Evolutionary conservation across 1,284 basidiomycete genomes (phyloP).

Genomic region (Pascua sp.): DNA sequence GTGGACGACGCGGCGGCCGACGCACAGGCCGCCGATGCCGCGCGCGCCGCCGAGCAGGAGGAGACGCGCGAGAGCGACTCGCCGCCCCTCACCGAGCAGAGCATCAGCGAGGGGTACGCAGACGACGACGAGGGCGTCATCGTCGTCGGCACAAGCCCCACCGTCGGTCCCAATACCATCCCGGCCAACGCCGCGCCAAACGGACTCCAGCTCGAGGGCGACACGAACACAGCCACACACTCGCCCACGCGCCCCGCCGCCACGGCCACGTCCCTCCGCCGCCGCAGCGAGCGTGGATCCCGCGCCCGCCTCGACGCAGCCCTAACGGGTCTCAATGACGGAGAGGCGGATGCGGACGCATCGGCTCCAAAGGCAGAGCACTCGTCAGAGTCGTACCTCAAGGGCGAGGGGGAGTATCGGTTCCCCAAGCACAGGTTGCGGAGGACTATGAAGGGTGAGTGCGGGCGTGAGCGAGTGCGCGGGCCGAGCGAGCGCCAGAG

Average conservation of each 20-base stretch:
- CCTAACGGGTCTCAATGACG: conserved; percentile 43
- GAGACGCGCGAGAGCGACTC: conserved; percentile 17
- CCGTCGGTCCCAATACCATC: not conserved
- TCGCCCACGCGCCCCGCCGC: not conserved
- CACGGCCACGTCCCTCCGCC: not conserved
- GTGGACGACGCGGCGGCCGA: not conserved
- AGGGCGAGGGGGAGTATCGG: conserved; percentile 36
- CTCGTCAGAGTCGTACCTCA: conserved; percentile 40
- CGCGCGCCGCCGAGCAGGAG: conserved; percentile 1
- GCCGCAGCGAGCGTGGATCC: conserved; percentile 7
- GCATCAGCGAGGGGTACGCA: conserved; percentile 6
- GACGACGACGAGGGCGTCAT: not conserved
- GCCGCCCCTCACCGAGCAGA: conserved; percentile 28
- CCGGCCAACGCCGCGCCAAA: not conserved
- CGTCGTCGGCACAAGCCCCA: not conserved
- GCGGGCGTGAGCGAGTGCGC: conserved; percentile 33
- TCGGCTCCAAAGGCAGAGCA: conserved; percentile 38
- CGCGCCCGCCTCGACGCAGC: conserved; percentile 3
- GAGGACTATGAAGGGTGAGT: conserved; percentile 50
- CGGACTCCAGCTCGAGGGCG: not conserved
- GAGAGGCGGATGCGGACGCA: conserved; percentile 48
- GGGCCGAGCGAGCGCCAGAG: too few species aligned
- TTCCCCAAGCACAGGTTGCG: conserved; percentile 51
- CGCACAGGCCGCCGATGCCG: not conserved
- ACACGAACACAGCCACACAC: not conserved